Conservation (phyloP, 2,329 filamentous ascomycete genomes). For the Gyromitra esculenta region DNA sequence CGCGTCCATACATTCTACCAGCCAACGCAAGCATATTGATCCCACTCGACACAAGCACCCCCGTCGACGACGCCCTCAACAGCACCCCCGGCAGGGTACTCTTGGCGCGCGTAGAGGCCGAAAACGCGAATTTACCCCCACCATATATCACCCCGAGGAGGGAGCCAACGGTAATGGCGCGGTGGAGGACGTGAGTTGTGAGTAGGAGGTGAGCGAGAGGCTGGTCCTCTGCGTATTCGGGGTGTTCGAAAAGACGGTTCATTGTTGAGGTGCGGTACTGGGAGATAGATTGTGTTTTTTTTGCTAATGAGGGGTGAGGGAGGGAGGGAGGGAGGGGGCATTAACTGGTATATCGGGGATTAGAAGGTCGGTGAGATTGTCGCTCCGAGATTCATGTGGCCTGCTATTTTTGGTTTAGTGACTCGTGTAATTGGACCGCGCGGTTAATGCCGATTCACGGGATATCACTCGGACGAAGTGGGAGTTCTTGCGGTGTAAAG, state of each 20-base stretch:
- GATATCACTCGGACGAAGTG: not conserved
- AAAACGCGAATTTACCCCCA: slow-evolving; percentile 20
- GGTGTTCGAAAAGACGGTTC: slow-evolving; percentile 62
- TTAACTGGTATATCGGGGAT: not conserved
- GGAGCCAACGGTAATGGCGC: slow-evolving; percentile 67
- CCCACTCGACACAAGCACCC: slow-evolving; percentile 63
- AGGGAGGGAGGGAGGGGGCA: not conserved
- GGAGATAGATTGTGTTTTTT: not conserved
- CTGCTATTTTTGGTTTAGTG: not conserved
- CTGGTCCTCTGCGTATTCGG: slow-evolving; percentile 72
- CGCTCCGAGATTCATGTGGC: not conserved
- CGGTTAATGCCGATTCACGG: not conserved
- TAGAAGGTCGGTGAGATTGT: not conserved
- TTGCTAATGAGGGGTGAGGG: not conserved
- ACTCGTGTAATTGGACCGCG: not conserved
- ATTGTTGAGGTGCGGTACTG: not conserved
- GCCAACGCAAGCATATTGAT: slow-evolving; percentile 62
- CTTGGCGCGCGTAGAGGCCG: slow-evolving; percentile 2
- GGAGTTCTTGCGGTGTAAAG: too few relatives aligned
- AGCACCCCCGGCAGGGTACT: slow-evolving; percentile 59
- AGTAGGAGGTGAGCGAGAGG: slow-evolving; percentile 67
- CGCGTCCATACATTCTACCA: slow-evolving; percentile 67
- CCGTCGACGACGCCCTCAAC: slow-evolving; percentile 61
- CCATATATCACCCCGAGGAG: slow-evolving; percentile 63
- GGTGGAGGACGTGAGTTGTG: slow-evolving; percentile 69